A percentile compares a stretch with the other conserved stretches of the same genome.
These are phyloP conservation scores for Diplodia mutila DNA, from an alignment of 2,329 filamentous ascomycete genomes.

Conservation along the genomic window DNA sequence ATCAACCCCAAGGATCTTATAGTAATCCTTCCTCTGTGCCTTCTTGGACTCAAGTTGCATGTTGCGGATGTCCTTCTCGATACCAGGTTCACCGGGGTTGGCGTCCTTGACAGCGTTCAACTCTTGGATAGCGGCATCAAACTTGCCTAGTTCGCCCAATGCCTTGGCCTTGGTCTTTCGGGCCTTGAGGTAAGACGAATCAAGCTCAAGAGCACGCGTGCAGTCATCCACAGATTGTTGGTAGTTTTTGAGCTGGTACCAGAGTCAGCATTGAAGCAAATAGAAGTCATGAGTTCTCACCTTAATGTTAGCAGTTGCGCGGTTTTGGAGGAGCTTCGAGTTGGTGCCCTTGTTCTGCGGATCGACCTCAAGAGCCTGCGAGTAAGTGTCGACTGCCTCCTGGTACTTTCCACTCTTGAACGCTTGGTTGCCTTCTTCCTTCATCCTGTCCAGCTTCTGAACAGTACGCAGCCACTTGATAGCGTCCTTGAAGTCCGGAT, in stretches of 20 bases:
- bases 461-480: constrained; percentile 88
- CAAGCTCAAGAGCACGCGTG: constrained; percentile 78
- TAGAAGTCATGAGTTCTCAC: constrained; percentile 31
- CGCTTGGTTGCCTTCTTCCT: constrained; percentile 86
- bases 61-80: constrained; percentile 82
- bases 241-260: constrained; percentile 75
- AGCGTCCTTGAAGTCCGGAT: constrained; percentile 88
- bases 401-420: constrained; percentile 86
- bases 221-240: constrained; percentile 82
- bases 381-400: constrained; percentile 82
- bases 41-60: constrained; percentile 98
- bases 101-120: constrained; percentile 84
- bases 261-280: constrained; percentile 16
- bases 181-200: constrained; percentile 85
- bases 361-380: constrained; percentile 80
- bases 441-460: constrained; percentile 89
- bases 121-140: constrained; percentile 89
- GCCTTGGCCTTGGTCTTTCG: constrained; percentile 94
- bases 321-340: constrained; percentile 91
- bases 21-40: constrained; percentile 96
- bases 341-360: constrained; percentile 89
- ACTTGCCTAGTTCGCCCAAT: constrained; percentile 79
- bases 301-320: constrained; percentile 80
- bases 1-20: constrained; percentile 89
- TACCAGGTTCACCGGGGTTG: constrained; percentile 78